Evolutionary conservation across 2,329 filamentous ascomycete genomes (phyloP), one percentile per base, ranked within the genome.

Genomic region (Talaromyces sp.): DNA sequence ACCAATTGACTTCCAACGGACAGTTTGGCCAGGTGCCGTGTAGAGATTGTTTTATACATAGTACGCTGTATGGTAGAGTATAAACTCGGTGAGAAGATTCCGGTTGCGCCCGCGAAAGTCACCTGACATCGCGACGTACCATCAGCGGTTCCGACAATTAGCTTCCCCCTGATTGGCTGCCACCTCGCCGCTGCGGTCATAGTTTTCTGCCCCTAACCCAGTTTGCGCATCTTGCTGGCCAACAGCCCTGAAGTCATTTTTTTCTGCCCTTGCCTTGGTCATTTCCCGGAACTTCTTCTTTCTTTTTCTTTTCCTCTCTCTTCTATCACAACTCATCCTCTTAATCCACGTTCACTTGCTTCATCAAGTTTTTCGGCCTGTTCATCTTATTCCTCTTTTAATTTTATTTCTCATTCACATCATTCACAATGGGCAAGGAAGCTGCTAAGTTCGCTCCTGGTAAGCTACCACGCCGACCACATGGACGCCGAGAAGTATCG

Each of bases 341-440:
- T 39, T 22, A 31, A 47, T 56, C 43, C 7, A 47, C 52, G 16
- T 39, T 14, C 8, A 60, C 66, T 60, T 68, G 62, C 68, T 62
- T 66, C 67, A 66, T 67, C 58, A 66, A 66, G 69, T 69, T 72
- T 67, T 73, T 74, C 73, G 68, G 64, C 22, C 14, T 43, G 2
- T 70, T 22, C 68, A 64, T 60, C 72, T 64, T 71, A 73, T 67
- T 60, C 64, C 57, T 45, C 35, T 56, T 64, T 68, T 66, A 65
- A 52, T 45, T 43, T 33, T 59, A 63, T 66, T 59, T 61, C 60
- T 63, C 64, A 57, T 67, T 62, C 73, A 69, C 72, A 64, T 70
- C 64, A 61, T 69, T 73, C 73, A 77, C 70, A 75, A 76, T 77
- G 75, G 73, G 69, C 75, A 83, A 79, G 75, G 82, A 82, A 76